Evolutionary conservation across 192 early-diverging fungal species (phyloP).

Genomic region (Phycomyces nitens): DNA sequence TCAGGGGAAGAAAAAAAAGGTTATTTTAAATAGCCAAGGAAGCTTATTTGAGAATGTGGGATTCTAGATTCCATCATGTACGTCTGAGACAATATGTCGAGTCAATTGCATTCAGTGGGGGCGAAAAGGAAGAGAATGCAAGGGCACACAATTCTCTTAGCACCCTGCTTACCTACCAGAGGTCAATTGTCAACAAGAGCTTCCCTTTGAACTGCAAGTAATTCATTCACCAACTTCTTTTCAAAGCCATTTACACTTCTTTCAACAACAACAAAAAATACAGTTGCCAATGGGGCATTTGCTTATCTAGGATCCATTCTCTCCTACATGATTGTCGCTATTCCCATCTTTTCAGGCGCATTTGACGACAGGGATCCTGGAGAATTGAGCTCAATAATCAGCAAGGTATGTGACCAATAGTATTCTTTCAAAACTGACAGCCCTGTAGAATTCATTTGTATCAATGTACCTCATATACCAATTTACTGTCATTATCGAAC

Average conservation of each 20-base stretch:
- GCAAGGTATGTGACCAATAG: slow-evolving; percentile 40
- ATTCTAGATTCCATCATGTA: slow-evolving; percentile 59
- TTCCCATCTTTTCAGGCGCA: slow-evolving; percentile 76
- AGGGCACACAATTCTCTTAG: slow-evolving; percentile 55
- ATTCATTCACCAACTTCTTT: background rate
- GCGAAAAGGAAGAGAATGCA: slow-evolving; percentile 62
- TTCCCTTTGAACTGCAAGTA: slow-evolving; percentile 44
- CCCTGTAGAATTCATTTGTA: slow-evolving; percentile 64
- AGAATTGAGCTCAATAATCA: slow-evolving; percentile 75
- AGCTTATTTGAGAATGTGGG: too few relatives aligned
- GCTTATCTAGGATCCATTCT: slow-evolving; percentile 78
- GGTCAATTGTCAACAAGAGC: slow-evolving; percentile 54
- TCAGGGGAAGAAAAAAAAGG: background rate
- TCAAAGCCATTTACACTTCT: background rate
- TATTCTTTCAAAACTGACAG: background rate
- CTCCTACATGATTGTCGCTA: slow-evolving; percentile 75
- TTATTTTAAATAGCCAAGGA: too few relatives aligned
- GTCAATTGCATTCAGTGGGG: slow-evolving; percentile 77
- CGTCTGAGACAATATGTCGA: slow-evolving; percentile 72
- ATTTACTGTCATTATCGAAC: slow-evolving; percentile 69
- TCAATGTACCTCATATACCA: slow-evolving; percentile 82
- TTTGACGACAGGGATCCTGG: slow-evolving; percentile 68
- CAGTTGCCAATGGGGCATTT: slow-evolving; percentile 58
- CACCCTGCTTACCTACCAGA: slow-evolving; percentile 49
- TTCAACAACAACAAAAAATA: too few relatives aligned